phyloP scores from a whole-genome alignment of 2,329 filamentous ascomycete genomes.

The Lasiodiplodia theobromae region DNA sequence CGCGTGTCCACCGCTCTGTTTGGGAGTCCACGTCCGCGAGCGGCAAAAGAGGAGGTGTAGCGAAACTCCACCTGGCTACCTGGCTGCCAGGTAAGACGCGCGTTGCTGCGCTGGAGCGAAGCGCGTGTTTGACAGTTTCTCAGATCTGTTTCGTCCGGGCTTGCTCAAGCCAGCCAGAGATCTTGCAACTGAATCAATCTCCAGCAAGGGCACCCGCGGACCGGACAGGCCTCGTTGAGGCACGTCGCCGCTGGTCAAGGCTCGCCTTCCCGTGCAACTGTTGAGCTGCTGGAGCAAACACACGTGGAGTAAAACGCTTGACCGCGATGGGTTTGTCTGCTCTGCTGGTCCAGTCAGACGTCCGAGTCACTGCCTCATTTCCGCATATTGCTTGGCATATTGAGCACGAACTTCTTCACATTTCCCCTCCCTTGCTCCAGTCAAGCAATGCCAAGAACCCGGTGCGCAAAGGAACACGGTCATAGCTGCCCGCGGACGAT shows the following conservation, averaged over 20 bases:
- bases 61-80: not conserved
- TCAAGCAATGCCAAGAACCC: conserved; percentile 23
- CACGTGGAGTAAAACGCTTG: not conserved
- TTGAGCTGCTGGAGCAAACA: not conserved
- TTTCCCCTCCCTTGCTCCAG: conserved; percentile 2
- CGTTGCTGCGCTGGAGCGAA: not conserved
- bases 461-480: conserved; percentile 3
- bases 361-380: not conserved
- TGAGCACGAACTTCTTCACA: not conserved
- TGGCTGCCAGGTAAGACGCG: not conserved
- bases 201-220: not conserved
- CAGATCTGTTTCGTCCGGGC: conserved; percentile 23
- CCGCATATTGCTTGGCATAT: not conserved
- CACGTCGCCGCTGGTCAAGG: not conserved
- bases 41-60: not conserved
- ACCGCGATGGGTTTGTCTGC: not conserved
- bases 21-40: not conserved
- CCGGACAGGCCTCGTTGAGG: conserved; percentile 1
- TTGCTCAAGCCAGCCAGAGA: conserved; percentile 20
- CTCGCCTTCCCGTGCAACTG: not conserved
- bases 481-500: not conserved
- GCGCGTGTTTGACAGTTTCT: conserved; percentile 11
- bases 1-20: not conserved
- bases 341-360: not conserved
- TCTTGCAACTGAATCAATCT: conserved; percentile 4